Conservation (phyloP, 2,329 filamentous ascomycete genomes). For the Colletotrichum horii region DNA sequence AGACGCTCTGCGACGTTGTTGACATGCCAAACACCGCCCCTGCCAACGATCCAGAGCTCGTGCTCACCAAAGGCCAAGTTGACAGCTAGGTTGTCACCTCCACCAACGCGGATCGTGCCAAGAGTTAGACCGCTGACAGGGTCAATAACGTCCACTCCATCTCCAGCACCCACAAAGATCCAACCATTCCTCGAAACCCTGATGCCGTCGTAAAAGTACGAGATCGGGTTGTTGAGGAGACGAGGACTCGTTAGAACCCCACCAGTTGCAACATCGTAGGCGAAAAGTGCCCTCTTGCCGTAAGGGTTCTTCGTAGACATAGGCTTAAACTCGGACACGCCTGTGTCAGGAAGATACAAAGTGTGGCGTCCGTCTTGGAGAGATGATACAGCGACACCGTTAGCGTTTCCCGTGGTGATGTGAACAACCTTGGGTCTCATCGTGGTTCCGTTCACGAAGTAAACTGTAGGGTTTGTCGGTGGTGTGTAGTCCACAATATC, state of each 20-base stretch:
- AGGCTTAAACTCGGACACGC: background rate
- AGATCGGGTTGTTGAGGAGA: background rate
- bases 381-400: background rate
- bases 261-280: background rate
- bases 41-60: background rate
- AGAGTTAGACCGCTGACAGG: background rate
- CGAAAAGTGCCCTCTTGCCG: background rate
- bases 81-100: background rate
- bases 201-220: conserved; percentile 1
- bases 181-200: background rate
- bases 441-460: background rate
- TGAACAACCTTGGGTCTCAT: background rate
- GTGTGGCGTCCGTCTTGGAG: background rate
- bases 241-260: background rate
- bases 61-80: background rate
- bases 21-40: background rate
- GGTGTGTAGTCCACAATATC: background rate
- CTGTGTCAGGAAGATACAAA: background rate
- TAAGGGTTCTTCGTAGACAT: background rate
- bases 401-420: background rate
- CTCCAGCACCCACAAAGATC: background rate
- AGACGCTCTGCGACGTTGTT: background rate
- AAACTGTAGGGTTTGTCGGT: background rate
- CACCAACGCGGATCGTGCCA: background rate
- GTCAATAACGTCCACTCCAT: background rate